Base-by-base conservation (phyloP, 352 stramenopile genomes). In the Phytophthora idaei region DNA sequence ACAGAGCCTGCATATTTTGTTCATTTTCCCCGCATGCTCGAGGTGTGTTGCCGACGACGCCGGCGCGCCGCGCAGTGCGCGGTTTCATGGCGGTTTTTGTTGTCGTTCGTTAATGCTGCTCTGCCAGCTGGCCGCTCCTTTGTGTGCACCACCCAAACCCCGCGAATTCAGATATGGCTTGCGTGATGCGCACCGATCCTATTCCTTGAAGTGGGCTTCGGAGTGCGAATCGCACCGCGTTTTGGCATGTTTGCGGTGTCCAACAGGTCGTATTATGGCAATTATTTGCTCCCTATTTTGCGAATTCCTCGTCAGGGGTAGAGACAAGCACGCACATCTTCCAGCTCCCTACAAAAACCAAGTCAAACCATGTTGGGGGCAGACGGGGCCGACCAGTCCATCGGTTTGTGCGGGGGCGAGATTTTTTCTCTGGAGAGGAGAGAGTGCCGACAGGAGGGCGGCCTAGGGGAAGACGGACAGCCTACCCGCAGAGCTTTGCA, bases 341-440 rank as follows among this genome's bases (percentile, higher is more conserved):
- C 31, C 28, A 12, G 4, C 11, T 1, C 1, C 47, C 63, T 77
- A 77, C 65, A 57, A 74, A 66, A 3, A 3, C 1, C 46, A 57
- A 77, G 61, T 70, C 3, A 76, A 72, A 61, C 62, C 62, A 53
- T 17, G 21, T 3, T 14, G 12, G 48, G 37, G 47, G 21, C 61
- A 74, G 61, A 74, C 61, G 27, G 50, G 60, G 15, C 32, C 3
- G 46, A 74, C 60, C 64, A 74, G 55, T 21, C 14, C 3, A 74
- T 77, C 59, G 59, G 36, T 63, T 77, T 77, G 12, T 25, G 29
- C 41, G 54, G 61, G 61, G 61, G 31, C 31, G 41, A 61, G 47
- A 65, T 68, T 63, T 71, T 64, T 69, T 72, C 57, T 57, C 49
- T 69, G 41, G 57, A 61, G 55, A 68, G 58, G 50, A 68, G 58